Conservation (phyloP, 306 rosid genomes). For the Purshia tridentata region DNA sequence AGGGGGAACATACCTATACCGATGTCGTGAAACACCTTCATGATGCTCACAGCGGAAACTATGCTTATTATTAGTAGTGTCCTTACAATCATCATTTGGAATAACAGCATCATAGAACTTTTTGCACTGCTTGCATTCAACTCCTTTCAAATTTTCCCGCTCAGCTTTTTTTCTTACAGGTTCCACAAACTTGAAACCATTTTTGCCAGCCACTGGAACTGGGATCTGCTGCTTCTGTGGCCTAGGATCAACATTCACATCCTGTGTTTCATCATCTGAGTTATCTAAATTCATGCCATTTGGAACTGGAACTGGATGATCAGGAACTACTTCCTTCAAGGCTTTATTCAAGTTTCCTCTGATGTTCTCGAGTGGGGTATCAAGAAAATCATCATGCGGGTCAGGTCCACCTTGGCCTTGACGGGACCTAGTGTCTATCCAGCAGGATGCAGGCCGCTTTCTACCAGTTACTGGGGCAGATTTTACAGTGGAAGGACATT, state of each 20-base stretch:
- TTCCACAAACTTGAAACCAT: conserved; percentile 74
- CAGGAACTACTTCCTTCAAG: conserved; percentile 33
- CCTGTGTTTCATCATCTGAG: conserved; percentile 88
- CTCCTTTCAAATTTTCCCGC: conserved; percentile 81
- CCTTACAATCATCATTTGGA: conserved; percentile 51
- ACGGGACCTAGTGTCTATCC: conserved; percentile 79
- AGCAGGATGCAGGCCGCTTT: conserved; percentile 68
- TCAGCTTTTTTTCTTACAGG: conserved; percentile 93
- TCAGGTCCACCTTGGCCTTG: conserved; percentile 70
- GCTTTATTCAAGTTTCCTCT: conserved; percentile 62
- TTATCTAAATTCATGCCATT: conserved; percentile 34
- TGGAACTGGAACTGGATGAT: conserved; percentile 23
- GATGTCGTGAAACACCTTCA: conserved; percentile 97
- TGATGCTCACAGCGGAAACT: conserved; percentile 79
- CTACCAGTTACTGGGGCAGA: conserved; percentile 43
- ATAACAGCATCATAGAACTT: conserved; percentile 92
- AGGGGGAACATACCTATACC: conserved; percentile 87
- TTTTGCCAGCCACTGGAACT: conserved; percentile 33
- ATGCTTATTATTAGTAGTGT: conserved; percentile 36
- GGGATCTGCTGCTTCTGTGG: conserved; percentile 51
- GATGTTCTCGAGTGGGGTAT: conserved; percentile 76
- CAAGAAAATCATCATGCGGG: conserved; percentile 92
- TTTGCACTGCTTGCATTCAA: conserved; percentile 90
- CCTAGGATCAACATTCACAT: conserved; percentile 41
- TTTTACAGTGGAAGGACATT: conserved; percentile 42